Base-by-base conservation (phyloP, 371 early-diverging fungal genomes). In the Syncephalastrum monosporum region DNA sequence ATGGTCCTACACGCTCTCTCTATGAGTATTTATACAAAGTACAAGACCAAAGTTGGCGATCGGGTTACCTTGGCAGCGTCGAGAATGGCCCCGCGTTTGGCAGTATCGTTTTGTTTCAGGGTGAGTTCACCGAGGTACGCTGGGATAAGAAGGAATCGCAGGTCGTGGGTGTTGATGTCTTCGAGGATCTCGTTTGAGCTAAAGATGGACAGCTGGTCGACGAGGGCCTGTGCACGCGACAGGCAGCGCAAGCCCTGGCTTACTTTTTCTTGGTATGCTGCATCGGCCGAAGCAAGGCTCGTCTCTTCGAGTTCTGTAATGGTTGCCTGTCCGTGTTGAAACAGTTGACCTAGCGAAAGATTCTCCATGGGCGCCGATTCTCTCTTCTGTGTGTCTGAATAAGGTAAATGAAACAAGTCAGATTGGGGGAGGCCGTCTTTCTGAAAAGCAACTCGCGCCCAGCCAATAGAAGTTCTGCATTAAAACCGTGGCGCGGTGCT, bases 131-230 rank as follows among this genome's bases (percentile, higher is more conserved):
- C 95, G 13, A 91, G 69, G 60, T 91, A 93, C n/a, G 82, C 86
- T n/a, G 87, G 75, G 13, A 85, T 76, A 23, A 94, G 64, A 1
- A 96, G 61, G 57, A 86, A 91, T 44, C 88, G 79, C 42, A 96
- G 72, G 68, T 95, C 91, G 27, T 79, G 72, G 5, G 93, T 88
- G 59, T 86, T 88, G 50, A 95, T 86, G 63, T 96, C 97, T 15
- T 96, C 94, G 42, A 92, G 47, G 5, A 84, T 75, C 62, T 96
- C 97, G 69, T 96, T 96, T 12, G 75, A 75, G 65, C 93, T 92
- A 64, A 96, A 96, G 33, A 96, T 66, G 17, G 81, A 72, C 16
- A 92, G 82, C 23, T 77, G 67, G 21, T 77, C 71, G 15, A 90
- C 81, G 55, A 87, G 68, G 17, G 56, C 57, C 8, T 65, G 68